Base-by-base conservation (phyloP, 805 yeast species). In the Myxozyma neglecta region DNA sequence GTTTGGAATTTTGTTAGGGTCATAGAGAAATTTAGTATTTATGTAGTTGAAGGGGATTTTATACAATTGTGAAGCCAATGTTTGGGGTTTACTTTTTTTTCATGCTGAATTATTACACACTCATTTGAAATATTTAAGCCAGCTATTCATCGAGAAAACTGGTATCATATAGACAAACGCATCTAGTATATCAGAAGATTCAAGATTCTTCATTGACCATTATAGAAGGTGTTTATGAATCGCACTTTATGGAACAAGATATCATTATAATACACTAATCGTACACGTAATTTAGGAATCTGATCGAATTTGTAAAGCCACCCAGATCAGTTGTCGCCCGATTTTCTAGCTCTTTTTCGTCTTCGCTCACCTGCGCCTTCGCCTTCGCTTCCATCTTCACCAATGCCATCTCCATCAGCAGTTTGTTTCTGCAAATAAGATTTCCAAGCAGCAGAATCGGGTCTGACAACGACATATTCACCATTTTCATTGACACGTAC, bases 391-490 rank as follows among this genome's bases (percentile, higher is more conserved):
- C 46, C 46, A 42, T 20, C 46, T n/a, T 42, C 46, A 42, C 46
- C 18, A 16, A 51, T 56, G 37, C 55, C 37, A 37, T 47, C 60
- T 18, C 54, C 61, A 14, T 50, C 62, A n/a, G 39, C 52, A 5
- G 53, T 56, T 40, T 60, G 65, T 42, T 55, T 61, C 43, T 49
- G 66, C 48, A 61, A 49, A 54, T 64, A 64, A n/a, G 67, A 56
- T 50, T 61, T 54, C 67, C 67, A 64, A 16, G 67, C 56, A 5
- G 67, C 61, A 10, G 85, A 83, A 76, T 94, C 99, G 0, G 98
- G 98, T 63, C 92, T 85, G n/a, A 96, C 97, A 53, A 90, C 88
- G 4, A 94, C 99, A 73, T 89, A 94, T 70, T 92, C 89, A 53
- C 99, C 99, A 40, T 90, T 94, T 55, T 92, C 98, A 37, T 91